phyloP scores from a whole-genome alignment of 306 rosid genomes.

The Prunus mongolica region DNA sequence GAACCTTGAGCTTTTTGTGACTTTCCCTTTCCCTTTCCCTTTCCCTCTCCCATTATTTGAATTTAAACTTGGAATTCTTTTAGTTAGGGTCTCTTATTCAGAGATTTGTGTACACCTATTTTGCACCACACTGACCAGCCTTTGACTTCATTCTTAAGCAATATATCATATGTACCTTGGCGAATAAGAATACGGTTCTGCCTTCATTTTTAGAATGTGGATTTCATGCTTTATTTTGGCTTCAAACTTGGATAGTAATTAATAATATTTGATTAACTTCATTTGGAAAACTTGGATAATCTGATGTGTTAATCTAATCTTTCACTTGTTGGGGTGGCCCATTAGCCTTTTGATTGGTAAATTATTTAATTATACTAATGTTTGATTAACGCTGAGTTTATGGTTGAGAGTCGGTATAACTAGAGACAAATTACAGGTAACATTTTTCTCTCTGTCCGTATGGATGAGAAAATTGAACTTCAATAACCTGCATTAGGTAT shows the following conservation, averaged over 20 bases:
- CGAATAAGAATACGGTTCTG: conserved; percentile 9
- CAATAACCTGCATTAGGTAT: background rate
- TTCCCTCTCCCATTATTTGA: conserved; percentile 32
- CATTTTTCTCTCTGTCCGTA: background rate
- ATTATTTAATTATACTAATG: background rate
- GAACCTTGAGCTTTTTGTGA: conserved; percentile 27
- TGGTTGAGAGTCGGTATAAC: background rate
- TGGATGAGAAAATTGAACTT: background rate
- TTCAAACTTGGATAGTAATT: background rate
- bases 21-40: background rate
- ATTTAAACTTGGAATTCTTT: conserved; percentile 27
- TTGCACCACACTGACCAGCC: conserved; percentile 17
- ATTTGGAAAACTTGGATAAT: too few relatives aligned
- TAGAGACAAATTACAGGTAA: conserved; percentile 9
- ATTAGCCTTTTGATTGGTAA: background rate
- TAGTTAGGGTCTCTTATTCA: conserved; percentile 57
- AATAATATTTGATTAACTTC: background rate
- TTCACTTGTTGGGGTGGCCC: background rate
- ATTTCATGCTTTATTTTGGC: conserved; percentile 10
- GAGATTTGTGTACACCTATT: conserved; percentile 26
- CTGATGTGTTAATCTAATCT: too few relatives aligned
- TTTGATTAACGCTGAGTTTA: background rate
- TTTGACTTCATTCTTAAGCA: conserved; percentile 68
- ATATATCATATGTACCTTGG: conserved; percentile 15
- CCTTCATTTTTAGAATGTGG: conserved; percentile 1